A percentile compares a stretch with the other conserved stretches of the same genome.
These are phyloP conservation scores for Apophysomyces trapeziformis DNA, from an alignment of 371 early-diverging fungal species.

Conservation along the genomic window DNA sequence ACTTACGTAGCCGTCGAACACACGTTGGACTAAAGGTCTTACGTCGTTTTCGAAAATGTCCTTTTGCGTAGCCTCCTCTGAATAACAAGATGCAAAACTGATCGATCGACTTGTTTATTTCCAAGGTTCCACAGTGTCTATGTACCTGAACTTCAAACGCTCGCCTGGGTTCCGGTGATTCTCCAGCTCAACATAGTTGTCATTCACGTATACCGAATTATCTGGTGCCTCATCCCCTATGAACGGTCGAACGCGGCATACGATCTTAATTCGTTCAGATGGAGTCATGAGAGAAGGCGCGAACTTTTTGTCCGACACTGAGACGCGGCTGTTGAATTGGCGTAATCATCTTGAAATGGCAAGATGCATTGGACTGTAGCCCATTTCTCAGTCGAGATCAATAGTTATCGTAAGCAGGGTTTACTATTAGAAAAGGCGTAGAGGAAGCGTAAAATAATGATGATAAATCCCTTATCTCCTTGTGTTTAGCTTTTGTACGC, in stretches of 20 bases:
- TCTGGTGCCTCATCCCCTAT: conserved; percentile 46
- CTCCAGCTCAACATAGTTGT: conserved; percentile 37
- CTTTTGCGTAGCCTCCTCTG: conserved; percentile 39
- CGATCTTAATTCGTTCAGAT: conserved; percentile 40
- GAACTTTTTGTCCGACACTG: no score
- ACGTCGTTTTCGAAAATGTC: conserved; percentile 56
- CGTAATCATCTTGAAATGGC: no score
- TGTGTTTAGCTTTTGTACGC: no score
- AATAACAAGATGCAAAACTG: conserved; percentile 60
- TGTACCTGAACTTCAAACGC: neutral
- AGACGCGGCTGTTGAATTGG: no score
- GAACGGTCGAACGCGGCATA: conserved; percentile 63
- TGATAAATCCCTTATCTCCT: no score
- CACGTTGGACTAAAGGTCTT: conserved; percentile 52
- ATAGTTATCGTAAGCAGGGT: no score
- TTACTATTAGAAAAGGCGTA: no score
- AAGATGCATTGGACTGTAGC: no score
- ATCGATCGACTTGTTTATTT: neutral
- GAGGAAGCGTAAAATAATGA: no score
- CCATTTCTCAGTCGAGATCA: no score
- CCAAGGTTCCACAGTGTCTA: neutral
- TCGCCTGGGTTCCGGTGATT: conserved; percentile 1
- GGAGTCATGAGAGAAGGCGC: conserved; percentile 11
- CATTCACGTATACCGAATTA: conserved; percentile 33
- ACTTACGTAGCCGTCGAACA: conserved; percentile 54